Conservation (phyloP, 805 yeast species). For the Metschnikowia reukaufii region DNA sequence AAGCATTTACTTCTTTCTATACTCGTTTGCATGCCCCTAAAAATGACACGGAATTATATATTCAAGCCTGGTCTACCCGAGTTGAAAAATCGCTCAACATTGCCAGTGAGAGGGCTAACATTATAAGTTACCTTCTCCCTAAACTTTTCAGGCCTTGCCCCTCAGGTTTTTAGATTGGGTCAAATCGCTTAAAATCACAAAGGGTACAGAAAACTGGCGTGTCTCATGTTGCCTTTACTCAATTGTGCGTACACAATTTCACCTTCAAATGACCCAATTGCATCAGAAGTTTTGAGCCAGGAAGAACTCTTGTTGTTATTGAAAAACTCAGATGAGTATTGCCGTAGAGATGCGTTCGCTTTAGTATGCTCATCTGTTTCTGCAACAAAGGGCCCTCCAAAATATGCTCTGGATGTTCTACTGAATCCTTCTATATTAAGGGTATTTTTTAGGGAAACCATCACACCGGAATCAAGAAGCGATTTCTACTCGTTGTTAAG, state of each 20-base stretch:
- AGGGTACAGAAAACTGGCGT: constrained; percentile 6
- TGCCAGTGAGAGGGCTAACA: constrained; percentile 40
- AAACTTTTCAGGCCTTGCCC: constrained; percentile 56
- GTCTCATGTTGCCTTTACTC: constrained; percentile 14
- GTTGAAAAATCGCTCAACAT: constrained; percentile 36
- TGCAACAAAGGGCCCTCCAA: constrained; percentile 56
- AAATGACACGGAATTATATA: constrained; percentile 44
- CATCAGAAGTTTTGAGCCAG: constrained; percentile 2
- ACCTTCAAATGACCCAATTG: constrained; percentile 12
- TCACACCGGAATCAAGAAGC: constrained; percentile 54
- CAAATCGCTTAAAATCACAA: constrained; percentile 9
- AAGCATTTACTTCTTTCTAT: constrained; percentile 43
- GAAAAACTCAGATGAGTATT: constrained; percentile 41
- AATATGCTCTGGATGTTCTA: constrained; percentile 45
- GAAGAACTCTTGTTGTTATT: constrained; percentile 36
- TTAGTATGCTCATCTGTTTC: constrained; percentile 61
- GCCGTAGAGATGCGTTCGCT: constrained; percentile 58
- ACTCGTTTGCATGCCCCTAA: constrained; percentile 14
- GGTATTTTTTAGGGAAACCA: constrained; percentile 11
- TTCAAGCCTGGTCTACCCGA: constrained; percentile 48
- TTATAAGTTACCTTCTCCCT: constrained; percentile 63
- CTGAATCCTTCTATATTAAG: constrained; percentile 39
- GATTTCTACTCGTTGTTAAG: constrained; percentile 62
- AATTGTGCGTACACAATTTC: constrained; percentile 12
- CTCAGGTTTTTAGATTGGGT: constrained; percentile 43